A percentile compares a stretch with the other conserved stretches of the same genome.
phyloP scores from a whole-genome alignment of 2,329 filamentous ascomycete species.

The Alternaria sp. region DNA sequence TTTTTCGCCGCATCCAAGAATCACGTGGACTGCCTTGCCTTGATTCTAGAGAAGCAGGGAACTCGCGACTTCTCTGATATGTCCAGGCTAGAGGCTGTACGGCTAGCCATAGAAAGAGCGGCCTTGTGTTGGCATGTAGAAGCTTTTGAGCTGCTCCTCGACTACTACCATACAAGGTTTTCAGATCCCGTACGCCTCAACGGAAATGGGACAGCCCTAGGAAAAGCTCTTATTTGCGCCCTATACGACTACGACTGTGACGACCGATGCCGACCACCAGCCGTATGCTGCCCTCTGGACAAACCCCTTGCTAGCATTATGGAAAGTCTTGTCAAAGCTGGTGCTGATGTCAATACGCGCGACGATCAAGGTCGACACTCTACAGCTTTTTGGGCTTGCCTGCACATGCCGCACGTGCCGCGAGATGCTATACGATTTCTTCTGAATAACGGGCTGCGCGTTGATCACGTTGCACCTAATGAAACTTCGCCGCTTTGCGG shows the following conservation, averaged over 20 bases:
- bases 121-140: conserved; percentile 4
- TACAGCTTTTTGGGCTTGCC: background rate
- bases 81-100: background rate
- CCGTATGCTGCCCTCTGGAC: background rate
- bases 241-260: background rate
- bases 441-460: background rate
- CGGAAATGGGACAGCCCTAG: background rate
- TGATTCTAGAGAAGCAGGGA: background rate
- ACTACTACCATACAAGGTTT: background rate
- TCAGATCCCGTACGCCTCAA: background rate
- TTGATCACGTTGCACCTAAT: background rate
- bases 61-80: conserved; percentile 1
- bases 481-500: background rate
- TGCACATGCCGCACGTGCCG: background rate
- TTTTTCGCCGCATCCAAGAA: background rate
- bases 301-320: background rate
- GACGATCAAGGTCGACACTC: background rate
- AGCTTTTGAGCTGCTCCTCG: background rate
- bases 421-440: background rate
- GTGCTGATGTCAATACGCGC: background rate
- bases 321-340: background rate
- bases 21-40: background rate
- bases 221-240: background rate
- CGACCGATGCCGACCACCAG: background rate
- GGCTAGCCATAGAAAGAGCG: conserved; percentile 1